These are phyloP conservation scores for Dryadomyces sulphureus DNA, from an alignment of 2,329 filamentous ascomycete genomes.

Conservation along the genomic window DNA sequence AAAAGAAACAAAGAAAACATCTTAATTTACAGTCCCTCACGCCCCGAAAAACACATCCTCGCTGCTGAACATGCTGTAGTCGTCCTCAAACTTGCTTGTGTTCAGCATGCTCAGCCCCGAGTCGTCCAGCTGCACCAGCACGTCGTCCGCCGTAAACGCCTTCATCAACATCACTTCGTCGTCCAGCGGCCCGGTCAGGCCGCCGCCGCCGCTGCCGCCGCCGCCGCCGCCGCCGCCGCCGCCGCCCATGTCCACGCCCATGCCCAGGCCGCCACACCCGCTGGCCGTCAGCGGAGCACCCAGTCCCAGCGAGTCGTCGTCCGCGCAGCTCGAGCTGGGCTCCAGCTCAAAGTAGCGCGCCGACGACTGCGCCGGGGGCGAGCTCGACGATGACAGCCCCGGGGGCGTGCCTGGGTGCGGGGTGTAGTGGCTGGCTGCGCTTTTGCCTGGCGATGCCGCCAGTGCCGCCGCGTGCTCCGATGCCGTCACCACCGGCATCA, in stretches of 20 bases:
- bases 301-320: conserved; percentile 13
- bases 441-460: conserved; percentile 33
- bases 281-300: conserved; percentile 18
- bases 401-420: conserved; percentile 30
- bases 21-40: conserved; percentile 2
- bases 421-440: conserved; percentile 34
- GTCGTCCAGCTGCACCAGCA: conserved; percentile 27
- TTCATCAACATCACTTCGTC: conserved; percentile 31
- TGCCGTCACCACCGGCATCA: conserved; percentile 14
- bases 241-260: conserved; percentile 22
- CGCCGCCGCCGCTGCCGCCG: conserved; percentile 14
- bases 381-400: conserved; percentile 45
- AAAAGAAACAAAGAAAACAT: neutral
- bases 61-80: conserved; percentile 37
- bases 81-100: conserved; percentile 39
- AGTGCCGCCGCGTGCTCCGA: conserved; percentile 15
- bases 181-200: conserved; percentile 19
- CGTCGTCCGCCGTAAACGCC: conserved; percentile 27
- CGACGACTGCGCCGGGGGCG: conserved; percentile 30
- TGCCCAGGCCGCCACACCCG: conserved; percentile 10
- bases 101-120: conserved; percentile 31
- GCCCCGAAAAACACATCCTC: conserved; percentile 39
- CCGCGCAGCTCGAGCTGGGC: conserved; percentile 20
- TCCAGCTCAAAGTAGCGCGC: conserved; percentile 33
- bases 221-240: too few relatives aligned